A percentile compares a stretch with the other conserved stretches of the same genome.
phyloP scores from a whole-genome alignment of 2,329 filamentous ascomycete genomes.

The Ceratocystis diversiconidia region DNA sequence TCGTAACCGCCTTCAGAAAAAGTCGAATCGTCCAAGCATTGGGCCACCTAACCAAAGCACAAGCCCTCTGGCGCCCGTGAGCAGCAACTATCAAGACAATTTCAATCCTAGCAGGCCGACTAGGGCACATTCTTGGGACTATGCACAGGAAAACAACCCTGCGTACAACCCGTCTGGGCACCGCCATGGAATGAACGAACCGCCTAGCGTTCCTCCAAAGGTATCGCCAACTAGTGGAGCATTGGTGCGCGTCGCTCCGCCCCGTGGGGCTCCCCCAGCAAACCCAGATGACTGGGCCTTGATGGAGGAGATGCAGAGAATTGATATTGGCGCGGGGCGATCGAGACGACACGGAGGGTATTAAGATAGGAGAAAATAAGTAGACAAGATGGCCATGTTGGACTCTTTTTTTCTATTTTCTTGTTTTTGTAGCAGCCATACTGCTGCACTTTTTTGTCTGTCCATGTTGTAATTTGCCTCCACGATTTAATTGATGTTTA shows the following conservation, averaged over 20 bases:
- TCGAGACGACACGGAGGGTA: slow-evolving; percentile 36
- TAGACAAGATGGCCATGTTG: background rate
- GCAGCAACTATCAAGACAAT: slow-evolving; percentile 24
- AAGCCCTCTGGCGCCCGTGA: slow-evolving; percentile 35
- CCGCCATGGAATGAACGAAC: slow-evolving; percentile 26
- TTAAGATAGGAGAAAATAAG: slow-evolving; percentile 21
- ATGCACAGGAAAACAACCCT: slow-evolving; percentile 21
- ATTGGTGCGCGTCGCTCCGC: slow-evolving; percentile 21
- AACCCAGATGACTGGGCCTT: slow-evolving; percentile 41
- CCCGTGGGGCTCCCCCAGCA: slow-evolving; percentile 24
- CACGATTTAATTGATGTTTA: background rate
- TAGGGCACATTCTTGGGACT: slow-evolving; percentile 39
- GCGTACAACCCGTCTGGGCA: slow-evolving; percentile 27
- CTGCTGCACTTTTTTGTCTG: background rate
- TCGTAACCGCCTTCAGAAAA: slow-evolving; percentile 54
- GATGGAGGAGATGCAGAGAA: slow-evolving; percentile 55
- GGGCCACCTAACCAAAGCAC: slow-evolving; percentile 28
- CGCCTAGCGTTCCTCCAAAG: slow-evolving; percentile 23
- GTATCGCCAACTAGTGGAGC: slow-evolving; percentile 35
- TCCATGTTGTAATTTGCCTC: background rate
- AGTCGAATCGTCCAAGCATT: slow-evolving; percentile 33
- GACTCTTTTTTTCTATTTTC: background rate
- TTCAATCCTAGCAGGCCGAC: slow-evolving; percentile 32
- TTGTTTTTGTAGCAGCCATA: background rate
- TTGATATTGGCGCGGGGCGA: slow-evolving; percentile 49